Conservation (phyloP, 1,284 basidiomycete species). For the Porogramme epimiltina region DNA sequence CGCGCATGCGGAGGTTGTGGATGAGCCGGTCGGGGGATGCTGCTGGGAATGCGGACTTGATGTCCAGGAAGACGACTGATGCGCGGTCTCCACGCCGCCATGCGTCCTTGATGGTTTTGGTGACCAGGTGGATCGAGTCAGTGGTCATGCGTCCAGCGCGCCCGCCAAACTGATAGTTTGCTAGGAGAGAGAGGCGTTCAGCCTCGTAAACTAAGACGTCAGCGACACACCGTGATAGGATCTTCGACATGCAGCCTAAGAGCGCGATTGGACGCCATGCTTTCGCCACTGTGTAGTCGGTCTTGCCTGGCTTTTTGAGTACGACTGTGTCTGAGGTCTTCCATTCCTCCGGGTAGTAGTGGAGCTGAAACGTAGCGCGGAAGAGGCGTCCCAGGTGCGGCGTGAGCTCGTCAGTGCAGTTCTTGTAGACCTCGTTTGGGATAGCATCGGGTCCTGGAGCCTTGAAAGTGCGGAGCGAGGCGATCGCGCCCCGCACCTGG, state of each 20-base stretch:
- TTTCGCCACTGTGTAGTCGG: slow-evolving; percentile 35
- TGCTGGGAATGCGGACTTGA: no score
- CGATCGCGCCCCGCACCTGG: slow-evolving; percentile 20
- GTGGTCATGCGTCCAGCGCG: slow-evolving; percentile 35
- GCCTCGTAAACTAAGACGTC: slow-evolving; percentile 20
- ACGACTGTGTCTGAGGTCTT: no score
- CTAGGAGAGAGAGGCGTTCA: slow-evolving; percentile 26
- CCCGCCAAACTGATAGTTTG: no score
- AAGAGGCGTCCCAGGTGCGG: slow-evolving; percentile 32
- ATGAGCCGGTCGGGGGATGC: no score
- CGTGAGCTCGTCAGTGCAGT: slow-evolving; percentile 29
- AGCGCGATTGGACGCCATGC: slow-evolving; percentile 41
- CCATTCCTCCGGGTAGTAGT: slow-evolving; percentile 36
- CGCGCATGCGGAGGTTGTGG: no score
- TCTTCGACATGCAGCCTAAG: slow-evolving; percentile 33
- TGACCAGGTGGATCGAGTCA: slow-evolving; percentile 38
- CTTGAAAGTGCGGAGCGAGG: slow-evolving; percentile 32
- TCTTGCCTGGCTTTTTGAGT: slow-evolving; percentile 39
- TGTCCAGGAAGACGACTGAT: no score
- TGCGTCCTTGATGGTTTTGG: slow-evolving; percentile 32
- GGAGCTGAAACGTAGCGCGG: slow-evolving; percentile 27
- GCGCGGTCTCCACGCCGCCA: no score
- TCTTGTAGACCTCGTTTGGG: slow-evolving; percentile 37
- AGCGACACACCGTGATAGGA: slow-evolving; percentile 26
- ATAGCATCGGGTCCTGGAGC: slow-evolving; percentile 36